Evolutionary conservation across 345 rosid genomes (phyloP), one percentile per base, ranked within the genome.

Genomic region (Rubroshorea leprosula): DNA sequence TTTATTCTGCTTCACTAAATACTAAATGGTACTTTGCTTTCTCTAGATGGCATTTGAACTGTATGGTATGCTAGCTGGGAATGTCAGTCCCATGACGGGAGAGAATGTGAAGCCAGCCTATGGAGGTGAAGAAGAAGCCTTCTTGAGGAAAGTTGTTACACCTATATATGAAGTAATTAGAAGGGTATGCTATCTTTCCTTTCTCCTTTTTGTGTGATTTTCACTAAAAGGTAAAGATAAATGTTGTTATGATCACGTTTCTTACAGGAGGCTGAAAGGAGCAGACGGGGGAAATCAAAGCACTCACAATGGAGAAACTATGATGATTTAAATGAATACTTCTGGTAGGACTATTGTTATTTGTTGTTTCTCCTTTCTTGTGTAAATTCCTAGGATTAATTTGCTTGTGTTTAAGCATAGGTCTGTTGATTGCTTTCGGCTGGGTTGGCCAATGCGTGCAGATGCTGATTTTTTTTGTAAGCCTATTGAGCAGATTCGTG

Each of bases 221-320:
- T 62, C 46, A 18, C 44, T 26, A 26, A 16, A 8, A 60, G 48
- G 35, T 35, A 27, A 15, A 48, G 25, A 50, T 35, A 52, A 49
- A 27, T 25, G 23, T n/a, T n/a, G 29, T 43, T 25, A 23, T 51
- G 38, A 49, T 49, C 67, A 41, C 16, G 38, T 57, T 68, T 29
- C 68, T 68, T 74, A 56, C 68, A 94, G 99, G 99, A 94, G 80
- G 86, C 99, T 56, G 77, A 80, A 71, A 78, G 84, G 75, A 87
- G 93, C 75, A 75, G 80, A 68, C 77, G 23, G 58, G 99, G 96
- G 54, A 87, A 65, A 71, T 94, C 99, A 67, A 94, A 94, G 78
- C 99, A 94, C 71, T 94, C 97, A 15, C 96, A 87, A 49, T 94
- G 99, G 99, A 90, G 99, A 69, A 94, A 94, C 62, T 94, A 94